Base-by-base conservation (phyloP, 495 filamentous ascomycete species). In the Lepidopterella palustris region DNA sequence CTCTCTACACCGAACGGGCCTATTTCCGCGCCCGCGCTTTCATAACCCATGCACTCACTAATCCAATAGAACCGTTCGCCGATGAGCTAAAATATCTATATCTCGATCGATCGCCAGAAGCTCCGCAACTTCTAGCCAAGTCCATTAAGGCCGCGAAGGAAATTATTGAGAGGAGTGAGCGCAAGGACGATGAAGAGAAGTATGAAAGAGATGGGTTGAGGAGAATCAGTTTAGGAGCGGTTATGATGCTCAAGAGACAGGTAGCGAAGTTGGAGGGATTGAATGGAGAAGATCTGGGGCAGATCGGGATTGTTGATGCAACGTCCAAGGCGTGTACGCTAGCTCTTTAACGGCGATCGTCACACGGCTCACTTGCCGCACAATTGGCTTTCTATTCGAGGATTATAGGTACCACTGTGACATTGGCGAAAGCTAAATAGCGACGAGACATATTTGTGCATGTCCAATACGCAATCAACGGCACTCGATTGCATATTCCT, bases 51-150 rank as follows among this genome's bases (percentile, higher is more conserved):
- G 80, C 77, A 6, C 62, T 85, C 6, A 59, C 68, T 24, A 45
- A 70, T n/a, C 71, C 72, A 5, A 68, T 77, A 5, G 26, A 62
- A 5, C 79, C 78, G 1, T 72, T 84, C 10, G 74, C 73, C 35
- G 71, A 79, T 35, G 73, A 81, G 47, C 65, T 84, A n/a, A 54
- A 65, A 0, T 82, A 76, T 75, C 57, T 82, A 8, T 85, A 85
- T 48, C 51, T 62, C 9, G 47, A 50, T 13, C 42, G 56, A 28
- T 40, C 24, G 8, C 64, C 65, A 6, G 61, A 68, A 53, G 25
- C 58, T 32, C 77, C 78, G 21, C 49, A 61, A 15, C 52, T 80
- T 24, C 61, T 81, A 13, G 66, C 70, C 6, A 69, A 66, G 29
- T 71, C 75, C 20, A 72, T 78, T 39, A 61, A 63, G 6, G 68